Base-by-base conservation (phyloP, 169 alveolate species). In the Eimeria acervulina region DNA sequence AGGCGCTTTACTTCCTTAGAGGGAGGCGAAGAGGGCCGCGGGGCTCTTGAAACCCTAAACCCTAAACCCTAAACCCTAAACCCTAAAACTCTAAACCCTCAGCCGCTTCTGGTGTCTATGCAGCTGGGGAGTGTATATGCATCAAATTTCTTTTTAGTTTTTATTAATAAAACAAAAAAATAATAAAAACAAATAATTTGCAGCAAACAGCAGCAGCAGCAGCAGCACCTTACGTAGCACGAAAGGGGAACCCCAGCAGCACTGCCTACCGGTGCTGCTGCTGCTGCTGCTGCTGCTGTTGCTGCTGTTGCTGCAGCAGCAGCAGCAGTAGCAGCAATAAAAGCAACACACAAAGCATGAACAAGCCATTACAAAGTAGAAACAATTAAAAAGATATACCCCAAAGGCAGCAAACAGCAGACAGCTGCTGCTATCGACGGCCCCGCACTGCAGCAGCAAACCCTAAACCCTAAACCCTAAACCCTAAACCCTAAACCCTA, bases 391-490 rank as follows among this genome's bases (percentile, higher is more conserved):
- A 55, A 13, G 15, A 17, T 2, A 55, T 8, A 55, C 2, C 5
- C 5, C 15, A 55, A 55, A 17, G 12, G 12, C 5, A 55, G 15
- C 15, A 55, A 55, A 55, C 2, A 2, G 2, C 2, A 17, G 15
- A 13, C 5, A 55, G 26, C 5, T 7, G 66, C 66, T 55, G 66
- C 66, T 23, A 55, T 55, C 66, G 66, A 55, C 66, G 42, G n/a
- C 42, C 80, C 80, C 80, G 42, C 36, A 68, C 80, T 17, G 74
- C 74, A 6, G 80, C 80, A n/a, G 26, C 80, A 68, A 68, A 68
- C 80, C 38, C 80, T 68, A 68, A 68, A 68, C 80, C 80, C 80
- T 68, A 68, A 68, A 68, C 80, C 80, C 80, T 68, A 68, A 68
- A 68, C 80, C 55, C 55, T 47, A 47, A 47, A 47, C 55, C 55